Percentiles rank a stretch among this genome's conserved stretches.
Conservation (phyloP, 2,329 filamentous ascomycete genomes). For the Aspergillus persii region DNA sequence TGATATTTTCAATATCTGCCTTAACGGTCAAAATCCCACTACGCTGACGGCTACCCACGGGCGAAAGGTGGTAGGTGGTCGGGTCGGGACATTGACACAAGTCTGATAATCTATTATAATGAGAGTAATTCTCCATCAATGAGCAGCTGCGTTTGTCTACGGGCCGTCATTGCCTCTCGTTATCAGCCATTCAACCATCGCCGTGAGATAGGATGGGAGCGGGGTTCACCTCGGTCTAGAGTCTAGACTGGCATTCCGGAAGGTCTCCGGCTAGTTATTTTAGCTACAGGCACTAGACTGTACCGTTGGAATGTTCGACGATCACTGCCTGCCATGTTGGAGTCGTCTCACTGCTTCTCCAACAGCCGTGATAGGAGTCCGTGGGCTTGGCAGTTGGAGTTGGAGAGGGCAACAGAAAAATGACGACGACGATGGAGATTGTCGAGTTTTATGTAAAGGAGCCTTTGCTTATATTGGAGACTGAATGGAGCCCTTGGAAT, state of each 20-base stretch:
- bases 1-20: too few relatives aligned
- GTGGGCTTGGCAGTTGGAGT: conserved; percentile 11
- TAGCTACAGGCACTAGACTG: not conserved
- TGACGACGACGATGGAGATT: not conserved
- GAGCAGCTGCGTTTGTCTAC: too few relatives aligned
- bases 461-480: not conserved
- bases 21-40: too few relatives aligned
- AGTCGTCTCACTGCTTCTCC: conserved; percentile 1
- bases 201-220: not conserved
- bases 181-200: not conserved
- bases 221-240: not conserved
- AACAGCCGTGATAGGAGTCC: not conserved
- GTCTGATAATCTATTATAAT: too few relatives aligned
- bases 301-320: not conserved
- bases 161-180: not conserved
- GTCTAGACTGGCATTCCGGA: not conserved
- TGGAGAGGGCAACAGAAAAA: not conserved
- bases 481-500: not conserved
- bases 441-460: not conserved
- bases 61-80: too few relatives aligned
- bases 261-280: not conserved
- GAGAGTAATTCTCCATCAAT: too few relatives aligned
- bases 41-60: too few relatives aligned
- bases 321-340: not conserved
- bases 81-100: too few relatives aligned